phyloP scores from a whole-genome alignment of 2,329 filamentous ascomycete species.

The Penicillium sp. region DNA sequence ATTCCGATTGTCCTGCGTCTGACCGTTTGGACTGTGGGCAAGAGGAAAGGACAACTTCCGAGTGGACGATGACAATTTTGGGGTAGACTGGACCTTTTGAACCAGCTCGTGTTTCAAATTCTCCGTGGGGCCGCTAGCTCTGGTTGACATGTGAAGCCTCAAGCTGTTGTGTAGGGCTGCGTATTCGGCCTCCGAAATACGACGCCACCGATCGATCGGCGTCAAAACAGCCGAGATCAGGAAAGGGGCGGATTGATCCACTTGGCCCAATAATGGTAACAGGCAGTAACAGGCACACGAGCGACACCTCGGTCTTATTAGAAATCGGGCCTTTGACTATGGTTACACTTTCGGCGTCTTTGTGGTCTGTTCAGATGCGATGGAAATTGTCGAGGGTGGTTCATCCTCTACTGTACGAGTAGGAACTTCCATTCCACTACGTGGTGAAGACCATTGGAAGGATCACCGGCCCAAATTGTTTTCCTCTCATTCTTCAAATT shows the following conservation, averaged over 20 bases:
- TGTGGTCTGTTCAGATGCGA: not conserved
- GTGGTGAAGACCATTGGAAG: not conserved
- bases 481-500: not conserved
- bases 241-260: not conserved
- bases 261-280: not conserved
- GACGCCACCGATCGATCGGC: constrained; percentile 1
- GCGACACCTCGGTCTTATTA: not conserved
- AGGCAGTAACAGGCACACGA: not conserved
- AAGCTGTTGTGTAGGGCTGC: not conserved
- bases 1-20: not conserved
- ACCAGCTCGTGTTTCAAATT: not conserved
- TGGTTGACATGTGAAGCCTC: constrained; percentile 5
- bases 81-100: not conserved
- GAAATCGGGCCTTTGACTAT: not conserved
- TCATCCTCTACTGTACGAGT: not conserved
- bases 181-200: constrained; percentile 5
- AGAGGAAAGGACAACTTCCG: not conserved
- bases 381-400: not conserved
- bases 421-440: not conserved
- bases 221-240: not conserved
- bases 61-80: not conserved
- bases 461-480: not conserved
- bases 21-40: not conserved
- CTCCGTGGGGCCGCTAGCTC: not conserved
- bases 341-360: not conserved